A percentile compares a stretch with the other conserved stretches of the same genome.
phyloP scores from a whole-genome alignment of 768 basidiomycete genomes.

The Panaeolus papilionaceus region DNA sequence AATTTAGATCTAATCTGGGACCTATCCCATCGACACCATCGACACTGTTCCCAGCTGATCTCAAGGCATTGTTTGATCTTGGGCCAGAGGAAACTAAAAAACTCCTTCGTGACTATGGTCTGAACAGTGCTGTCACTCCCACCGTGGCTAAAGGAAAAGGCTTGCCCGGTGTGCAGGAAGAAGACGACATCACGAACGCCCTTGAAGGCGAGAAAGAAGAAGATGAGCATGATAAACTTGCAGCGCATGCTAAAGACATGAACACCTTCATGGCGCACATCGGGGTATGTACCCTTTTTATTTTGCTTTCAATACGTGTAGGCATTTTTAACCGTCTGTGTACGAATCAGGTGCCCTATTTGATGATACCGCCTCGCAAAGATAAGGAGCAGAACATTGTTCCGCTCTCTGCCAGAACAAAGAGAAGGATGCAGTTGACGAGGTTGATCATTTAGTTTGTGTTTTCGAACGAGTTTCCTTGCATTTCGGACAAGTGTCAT shows the following conservation, averaged over 20 bases:
- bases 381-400: constrained; percentile 28
- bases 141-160: constrained; percentile 34
- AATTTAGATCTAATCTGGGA: constrained; percentile 27
- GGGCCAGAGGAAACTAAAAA: constrained; percentile 44
- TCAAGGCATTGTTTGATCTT: constrained; percentile 51
- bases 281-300: constrained; percentile 41
- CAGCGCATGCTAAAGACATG: constrained; percentile 42
- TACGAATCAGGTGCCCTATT: constrained; percentile 41
- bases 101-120: constrained; percentile 52
- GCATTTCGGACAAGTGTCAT: constrained; percentile 14
- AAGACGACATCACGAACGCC: constrained; percentile 17
- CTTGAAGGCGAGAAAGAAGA: constrained; percentile 18
- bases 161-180: constrained; percentile 30
- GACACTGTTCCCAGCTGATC: constrained; percentile 52
- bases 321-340: constrained; percentile 15
- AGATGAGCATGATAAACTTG: constrained; percentile 28
- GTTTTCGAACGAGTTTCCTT: not conserved
- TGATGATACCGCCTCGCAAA: constrained; percentile 47
- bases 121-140: constrained; percentile 35
- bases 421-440: constrained; percentile 34
- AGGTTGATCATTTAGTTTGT: constrained; percentile 38
- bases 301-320: not conserved
- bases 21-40: constrained; percentile 45
- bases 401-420: constrained; percentile 32
- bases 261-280: constrained; percentile 55